Evolutionary conservation across 164 flowering plant species (phyloP).

Genomic region (Kalanchoe fedtschenkoi): DNA sequence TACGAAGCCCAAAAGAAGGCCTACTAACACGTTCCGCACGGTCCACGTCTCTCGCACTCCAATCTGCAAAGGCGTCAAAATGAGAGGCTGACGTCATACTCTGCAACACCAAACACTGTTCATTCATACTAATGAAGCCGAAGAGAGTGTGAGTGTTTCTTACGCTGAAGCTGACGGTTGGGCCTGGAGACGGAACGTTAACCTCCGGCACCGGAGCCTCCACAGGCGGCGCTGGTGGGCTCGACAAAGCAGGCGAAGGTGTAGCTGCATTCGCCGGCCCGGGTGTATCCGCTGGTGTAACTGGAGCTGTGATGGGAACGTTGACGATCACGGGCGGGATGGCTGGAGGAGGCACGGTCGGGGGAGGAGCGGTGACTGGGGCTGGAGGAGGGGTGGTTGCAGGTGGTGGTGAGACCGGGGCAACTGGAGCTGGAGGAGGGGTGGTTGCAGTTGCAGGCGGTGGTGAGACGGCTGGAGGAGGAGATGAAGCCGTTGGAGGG

Average conservation of each 20-base stretch:
- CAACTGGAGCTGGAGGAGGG: not conserved
- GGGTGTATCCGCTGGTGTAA: not conserved
- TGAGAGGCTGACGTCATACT: too few species aligned
- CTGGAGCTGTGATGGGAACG: slow-evolving; percentile 2
- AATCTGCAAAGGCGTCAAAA: slow-evolving; percentile 3
- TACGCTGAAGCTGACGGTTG: slow-evolving; percentile 2
- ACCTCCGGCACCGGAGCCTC: slow-evolving; percentile 2
- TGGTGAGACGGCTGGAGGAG: not conserved
- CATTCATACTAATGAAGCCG: not conserved
- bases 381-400: not conserved
- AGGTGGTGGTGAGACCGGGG: too few species aligned
- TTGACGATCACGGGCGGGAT: not conserved
- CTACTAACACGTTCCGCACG: not conserved
- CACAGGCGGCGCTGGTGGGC: slow-evolving; percentile 1
- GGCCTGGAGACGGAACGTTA: not conserved
- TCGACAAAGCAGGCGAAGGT: not conserved
- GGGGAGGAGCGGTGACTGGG: not conserved
- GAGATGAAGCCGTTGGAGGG: not conserved
- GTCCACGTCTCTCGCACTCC: not conserved
- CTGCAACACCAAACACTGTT: too few species aligned
- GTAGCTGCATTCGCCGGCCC: not conserved
- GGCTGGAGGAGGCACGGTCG: not conserved
- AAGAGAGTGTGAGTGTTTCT: not conserved
- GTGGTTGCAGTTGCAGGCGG: not conserved
- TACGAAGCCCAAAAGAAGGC: not conserved